These are phyloP conservation scores for Sporisorium graminicola DNA, from an alignment of 1,284 basidiomycete species.

Conservation along the genomic window DNA sequence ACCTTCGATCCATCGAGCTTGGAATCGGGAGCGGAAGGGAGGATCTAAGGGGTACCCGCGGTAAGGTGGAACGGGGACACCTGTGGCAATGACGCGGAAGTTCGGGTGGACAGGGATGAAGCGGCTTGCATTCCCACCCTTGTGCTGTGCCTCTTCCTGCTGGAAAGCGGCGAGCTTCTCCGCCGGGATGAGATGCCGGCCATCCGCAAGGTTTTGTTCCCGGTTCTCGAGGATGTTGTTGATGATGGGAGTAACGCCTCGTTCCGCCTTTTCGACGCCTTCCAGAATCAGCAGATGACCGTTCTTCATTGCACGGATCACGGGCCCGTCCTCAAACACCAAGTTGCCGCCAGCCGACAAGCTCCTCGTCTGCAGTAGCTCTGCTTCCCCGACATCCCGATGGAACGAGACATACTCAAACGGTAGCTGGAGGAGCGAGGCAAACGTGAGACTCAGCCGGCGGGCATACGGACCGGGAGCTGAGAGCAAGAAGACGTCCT, in stretches of 20 bases:
- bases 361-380: conserved; percentile 69
- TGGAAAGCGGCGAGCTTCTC: conserved; percentile 59
- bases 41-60: conserved; percentile 70
- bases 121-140: conserved; percentile 21
- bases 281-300: conserved; percentile 70
- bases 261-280: conserved; percentile 69
- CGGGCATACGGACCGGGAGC: conserved; percentile 70
- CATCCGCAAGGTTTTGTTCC: conserved; percentile 70
- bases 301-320: conserved; percentile 70
- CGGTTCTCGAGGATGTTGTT: conserved; percentile 70
- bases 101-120: conserved; percentile 69
- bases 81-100: conserved; percentile 70
- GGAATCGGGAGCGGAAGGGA: conserved; percentile 71
- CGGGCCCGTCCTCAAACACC: conserved; percentile 68
- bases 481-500: conserved; percentile 68
- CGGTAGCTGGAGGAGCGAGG: conserved; percentile 67
- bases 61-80: conserved; percentile 69
- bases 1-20: conserved; percentile 69
- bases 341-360: conserved; percentile 65
- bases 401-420: conserved; percentile 70
- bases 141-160: conserved; percentile 30
- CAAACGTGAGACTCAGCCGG: conserved; percentile 70
- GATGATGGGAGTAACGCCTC: conserved; percentile 68
- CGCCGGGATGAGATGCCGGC: conserved; percentile 70
- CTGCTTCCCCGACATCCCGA: conserved; percentile 70